Base-by-base conservation (phyloP, 2,329 filamentous ascomycete genomes). In the Aspergillus sp. region DNA sequence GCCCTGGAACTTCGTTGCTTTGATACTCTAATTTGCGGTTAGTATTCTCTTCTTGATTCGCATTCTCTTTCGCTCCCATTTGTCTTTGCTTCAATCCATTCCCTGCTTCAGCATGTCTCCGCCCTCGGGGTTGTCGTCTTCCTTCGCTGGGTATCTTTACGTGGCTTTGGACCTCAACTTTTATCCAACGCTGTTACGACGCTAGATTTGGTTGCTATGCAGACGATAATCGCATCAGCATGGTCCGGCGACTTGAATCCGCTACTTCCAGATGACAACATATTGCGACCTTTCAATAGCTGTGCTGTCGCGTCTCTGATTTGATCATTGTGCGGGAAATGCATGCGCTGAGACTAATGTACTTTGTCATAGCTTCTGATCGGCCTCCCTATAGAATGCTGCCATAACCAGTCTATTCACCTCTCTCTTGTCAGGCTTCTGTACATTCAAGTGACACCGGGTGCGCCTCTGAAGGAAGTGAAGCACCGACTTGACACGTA, bases 381-480 rank as follows among this genome's bases (percentile, higher is more conserved):
- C 51, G 31, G 15, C 43, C 22, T 52, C 43, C 52, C 51, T 64
- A 63, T 72, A 77, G 69, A 65, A 77, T 77, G 74, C 70, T 71
- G 58, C 60, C 65, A 57, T 76, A 72, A 69, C 60, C 61, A 59
- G 52, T 22, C 30, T 45, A 51, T 57, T 43, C 23, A 19, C 45
- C 25, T 47, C 59, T 59, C 52, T 43, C 41, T 61, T 45, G n/a
- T 63, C 54, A 41, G 19, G 23, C 49, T 54, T 61, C 63, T 57
- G 58, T 64, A 65, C 57, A 62, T 62, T 64, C 64, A 64, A 72
- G 65, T 68, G 66, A 66, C 60, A 63, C 62, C 61, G 60, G 43
- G 49, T 52, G 53, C 57, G 52, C 60, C 45, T 60, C 50, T 55
- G 60, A 46, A 51, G 52, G 31, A 43, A 53, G 34, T 38, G 23